Conservation (phyloP, 441 rosid genomes). For the Syzygium syzygioides region DNA sequence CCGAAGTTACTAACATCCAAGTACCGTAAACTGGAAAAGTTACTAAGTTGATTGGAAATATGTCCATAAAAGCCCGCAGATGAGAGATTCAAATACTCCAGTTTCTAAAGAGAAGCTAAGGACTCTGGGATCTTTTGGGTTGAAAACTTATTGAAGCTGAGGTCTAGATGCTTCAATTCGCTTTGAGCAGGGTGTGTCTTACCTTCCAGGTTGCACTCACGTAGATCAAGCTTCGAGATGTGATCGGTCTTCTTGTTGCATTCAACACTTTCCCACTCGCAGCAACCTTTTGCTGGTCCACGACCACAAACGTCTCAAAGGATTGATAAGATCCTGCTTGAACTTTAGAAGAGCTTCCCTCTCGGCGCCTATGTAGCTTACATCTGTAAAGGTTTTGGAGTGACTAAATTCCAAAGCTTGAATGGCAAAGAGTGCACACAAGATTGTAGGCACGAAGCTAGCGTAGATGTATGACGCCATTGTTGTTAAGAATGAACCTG, state of each 20-base stretch:
- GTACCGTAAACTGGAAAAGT: background rate
- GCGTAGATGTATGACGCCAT: background rate
- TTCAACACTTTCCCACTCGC: background rate
- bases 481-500: background rate
- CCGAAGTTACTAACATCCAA: accelerated
- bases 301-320: accelerated
- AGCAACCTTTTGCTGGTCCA: background rate
- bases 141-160: background rate
- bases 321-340: background rate
- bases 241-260: background rate
- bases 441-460: background rate
- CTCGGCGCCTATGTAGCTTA: accelerated
- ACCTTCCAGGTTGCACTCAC: background rate
- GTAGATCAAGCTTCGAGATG: background rate
- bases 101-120: background rate
- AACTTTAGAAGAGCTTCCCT: background rate
- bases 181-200: background rate
- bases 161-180: background rate
- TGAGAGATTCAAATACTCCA: background rate
- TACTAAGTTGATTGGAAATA: background rate
- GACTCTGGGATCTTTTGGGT: background rate
- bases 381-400: background rate
- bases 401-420: background rate
- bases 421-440: background rate
- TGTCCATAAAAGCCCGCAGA: background rate